These are phyloP conservation scores for Bimuria novae-zelandiae DNA, from an alignment of 2,329 filamentous ascomycete species.

Conservation along the genomic window DNA sequence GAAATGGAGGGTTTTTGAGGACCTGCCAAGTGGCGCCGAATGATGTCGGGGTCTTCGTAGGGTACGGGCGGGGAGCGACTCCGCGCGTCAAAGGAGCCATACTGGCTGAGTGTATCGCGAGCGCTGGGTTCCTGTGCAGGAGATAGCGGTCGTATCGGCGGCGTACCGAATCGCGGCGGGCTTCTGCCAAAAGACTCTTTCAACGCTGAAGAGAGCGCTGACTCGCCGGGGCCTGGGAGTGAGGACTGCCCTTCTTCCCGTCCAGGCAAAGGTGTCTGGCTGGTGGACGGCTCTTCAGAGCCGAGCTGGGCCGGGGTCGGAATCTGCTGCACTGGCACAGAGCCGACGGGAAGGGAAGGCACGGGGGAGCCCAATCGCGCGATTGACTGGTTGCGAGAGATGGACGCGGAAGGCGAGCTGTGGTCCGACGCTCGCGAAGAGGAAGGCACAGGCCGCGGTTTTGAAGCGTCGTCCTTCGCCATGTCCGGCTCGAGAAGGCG, in stretches of 20 bases:
- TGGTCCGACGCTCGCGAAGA: conserved; percentile 30
- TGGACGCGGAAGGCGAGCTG: conserved; percentile 46
- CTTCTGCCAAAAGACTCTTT: conserved; percentile 73
- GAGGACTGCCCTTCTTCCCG: conserved; percentile 61
- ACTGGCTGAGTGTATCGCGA: conserved; percentile 68
- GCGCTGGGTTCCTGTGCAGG: conserved; percentile 55
- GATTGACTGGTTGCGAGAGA: conserved; percentile 58
- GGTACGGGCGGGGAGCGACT: conserved; percentile 60
- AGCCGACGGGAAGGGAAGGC: conserved; percentile 51
- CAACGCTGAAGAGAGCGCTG: conserved; percentile 85
- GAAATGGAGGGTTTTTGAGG: conserved; percentile 52
- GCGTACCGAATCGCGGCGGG: conserved; percentile 69
- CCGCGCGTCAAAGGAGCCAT: conserved; percentile 82
- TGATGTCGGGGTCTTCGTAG: conserved; percentile 87
- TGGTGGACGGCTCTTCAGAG: conserved; percentile 40
- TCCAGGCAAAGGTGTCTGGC: conserved; percentile 67
- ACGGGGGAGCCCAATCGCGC: conserved; percentile 61
- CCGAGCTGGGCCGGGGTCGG: conserved; percentile 55
- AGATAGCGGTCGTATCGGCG: conserved; percentile 60
- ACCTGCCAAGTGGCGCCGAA: conserved; percentile 86
- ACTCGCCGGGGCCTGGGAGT: conserved; percentile 77
- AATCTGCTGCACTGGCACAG: conserved; percentile 56
- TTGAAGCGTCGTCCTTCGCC: conserved; percentile 30
- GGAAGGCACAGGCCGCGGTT: conserved; percentile 35
- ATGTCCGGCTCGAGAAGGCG: conserved; percentile 16